A percentile compares a stretch with the other conserved stretches of the same genome.
phyloP scores from a whole-genome alignment of 73 alveolate species.

The Tetrahymena malaccensis region DNA sequence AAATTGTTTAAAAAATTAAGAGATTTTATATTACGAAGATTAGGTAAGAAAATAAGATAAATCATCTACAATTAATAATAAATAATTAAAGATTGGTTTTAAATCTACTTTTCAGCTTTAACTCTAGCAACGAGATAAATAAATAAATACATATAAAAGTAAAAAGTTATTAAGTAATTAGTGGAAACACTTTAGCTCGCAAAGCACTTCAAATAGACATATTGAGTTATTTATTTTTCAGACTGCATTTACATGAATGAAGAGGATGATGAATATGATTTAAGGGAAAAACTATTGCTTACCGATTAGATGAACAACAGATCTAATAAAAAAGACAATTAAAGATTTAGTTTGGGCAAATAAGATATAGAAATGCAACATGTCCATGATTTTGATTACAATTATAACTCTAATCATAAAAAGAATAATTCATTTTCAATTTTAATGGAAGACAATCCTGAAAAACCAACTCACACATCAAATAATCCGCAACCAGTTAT shows the following conservation, averaged over 20 bases:
- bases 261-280: neutral
- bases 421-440: neutral
- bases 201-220: neutral
- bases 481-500: neutral
- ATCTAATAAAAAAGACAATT: neutral
- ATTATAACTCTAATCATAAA: neutral
- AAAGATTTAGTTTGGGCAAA: neutral
- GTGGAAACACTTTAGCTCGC: neutral
- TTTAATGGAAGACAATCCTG: neutral
- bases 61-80: neutral
- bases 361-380: neutral
- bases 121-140: neutral
- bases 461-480: neutral
- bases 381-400: neutral
- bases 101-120: neutral
- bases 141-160: no score
- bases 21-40: neutral
- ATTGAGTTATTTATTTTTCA: neutral
- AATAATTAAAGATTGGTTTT: neutral
- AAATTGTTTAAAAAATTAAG: neutral
- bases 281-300: neutral
- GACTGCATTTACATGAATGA: neutral
- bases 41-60: neutral
- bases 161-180: no score
- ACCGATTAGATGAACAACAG: neutral